Percentiles rank a stretch among this genome's conserved stretches.
Evolutionary conservation across 2,329 filamentous ascomycete genomes (phyloP).

Genomic region (Pleoardoris graminearum): DNA sequence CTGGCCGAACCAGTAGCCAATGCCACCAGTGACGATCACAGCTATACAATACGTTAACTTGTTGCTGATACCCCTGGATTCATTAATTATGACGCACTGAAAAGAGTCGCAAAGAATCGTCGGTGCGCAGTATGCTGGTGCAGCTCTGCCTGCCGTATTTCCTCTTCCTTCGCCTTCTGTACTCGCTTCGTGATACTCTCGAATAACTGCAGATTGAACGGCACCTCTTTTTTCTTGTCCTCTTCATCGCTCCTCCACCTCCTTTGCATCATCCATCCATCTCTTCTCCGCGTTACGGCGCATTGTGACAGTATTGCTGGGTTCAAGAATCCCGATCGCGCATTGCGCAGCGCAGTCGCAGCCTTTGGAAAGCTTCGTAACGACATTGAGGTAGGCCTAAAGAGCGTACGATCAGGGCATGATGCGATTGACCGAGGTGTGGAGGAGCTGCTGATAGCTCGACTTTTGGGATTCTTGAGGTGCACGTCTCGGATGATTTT

Average conservation of each 20-base stretch:
- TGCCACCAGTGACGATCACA: conserved; percentile 54
- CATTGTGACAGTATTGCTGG: conserved; percentile 14
- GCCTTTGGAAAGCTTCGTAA: conserved; percentile 30
- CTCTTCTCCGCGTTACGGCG: conserved; percentile 6
- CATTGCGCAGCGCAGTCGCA: conserved; percentile 25
- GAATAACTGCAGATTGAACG: conserved; percentile 65
- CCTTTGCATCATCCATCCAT: conserved; percentile 25
- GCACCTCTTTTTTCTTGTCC: conserved; percentile 42
- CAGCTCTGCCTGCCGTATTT: conserved; percentile 45
- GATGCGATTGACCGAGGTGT: conserved; percentile 9
- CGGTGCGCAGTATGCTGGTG: conserved; percentile 38
- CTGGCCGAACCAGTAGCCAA: conserved; percentile 61
- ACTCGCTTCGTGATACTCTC: conserved; percentile 64
- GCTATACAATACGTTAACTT: conserved; percentile 43
- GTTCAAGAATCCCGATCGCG: conserved; percentile 8
- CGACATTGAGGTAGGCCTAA: conserved; percentile 31
- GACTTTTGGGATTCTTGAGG: conserved; percentile 4
- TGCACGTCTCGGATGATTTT: conserved; percentile 3
- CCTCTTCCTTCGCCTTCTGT: conserved; percentile 61
- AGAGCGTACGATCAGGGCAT: conserved; percentile 18
- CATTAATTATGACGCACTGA: conserved; percentile 19
- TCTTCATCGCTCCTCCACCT: conserved; percentile 43
- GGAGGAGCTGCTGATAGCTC: conserved; percentile 4
- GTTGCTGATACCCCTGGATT: neutral
- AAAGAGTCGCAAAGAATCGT: conserved; percentile 41